Percentiles rank a stretch among this genome's conserved stretches.
Conservation (phyloP, 169 alveolate genomes). For the Plasmodium vivax region DNA sequence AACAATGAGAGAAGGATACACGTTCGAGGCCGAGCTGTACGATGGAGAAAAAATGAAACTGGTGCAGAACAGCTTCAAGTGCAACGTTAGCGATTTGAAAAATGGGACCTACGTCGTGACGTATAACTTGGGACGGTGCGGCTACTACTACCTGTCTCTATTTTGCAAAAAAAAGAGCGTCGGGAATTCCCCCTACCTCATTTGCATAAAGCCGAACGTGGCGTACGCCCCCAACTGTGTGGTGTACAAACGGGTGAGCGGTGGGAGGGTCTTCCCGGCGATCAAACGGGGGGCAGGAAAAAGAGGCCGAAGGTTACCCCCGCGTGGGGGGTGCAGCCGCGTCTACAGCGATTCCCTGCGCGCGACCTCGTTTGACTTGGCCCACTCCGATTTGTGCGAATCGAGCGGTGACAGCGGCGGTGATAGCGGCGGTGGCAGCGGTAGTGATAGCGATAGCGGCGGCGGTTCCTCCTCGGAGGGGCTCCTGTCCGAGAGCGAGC, state of each 20-base stretch:
- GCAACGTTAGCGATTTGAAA: conserved; percentile 41
- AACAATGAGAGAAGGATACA: conserved; percentile 41
- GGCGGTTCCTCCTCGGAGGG: neutral
- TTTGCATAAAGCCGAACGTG: conserved; percentile 34
- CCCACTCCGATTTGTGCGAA: neutral
- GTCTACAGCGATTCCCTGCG: conserved; percentile 4
- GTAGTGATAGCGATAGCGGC: no score
- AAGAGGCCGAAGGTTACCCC: neutral
- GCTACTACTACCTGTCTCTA: conserved; percentile 47
- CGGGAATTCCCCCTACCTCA: conserved; percentile 46
- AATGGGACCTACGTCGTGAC: conserved; percentile 69
- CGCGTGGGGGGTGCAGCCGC: neutral
- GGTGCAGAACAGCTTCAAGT: conserved; percentile 14
- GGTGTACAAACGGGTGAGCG: conserved; percentile 16
- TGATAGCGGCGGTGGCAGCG: neutral
- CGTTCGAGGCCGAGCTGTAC: neutral
- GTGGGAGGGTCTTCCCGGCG: neutral
- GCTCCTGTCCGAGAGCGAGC: neutral
- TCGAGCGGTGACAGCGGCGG: neutral
- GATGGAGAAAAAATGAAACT: conserved; percentile 23
- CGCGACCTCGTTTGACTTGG: neutral
- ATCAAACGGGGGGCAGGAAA: neutral
- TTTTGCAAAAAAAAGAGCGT: conserved; percentile 38
- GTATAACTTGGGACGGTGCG: conserved; percentile 26
- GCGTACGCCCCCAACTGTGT: conserved; percentile 58